phyloP scores from a whole-genome alignment of 805 yeast genomes.

The Yarrowia bubula region DNA sequence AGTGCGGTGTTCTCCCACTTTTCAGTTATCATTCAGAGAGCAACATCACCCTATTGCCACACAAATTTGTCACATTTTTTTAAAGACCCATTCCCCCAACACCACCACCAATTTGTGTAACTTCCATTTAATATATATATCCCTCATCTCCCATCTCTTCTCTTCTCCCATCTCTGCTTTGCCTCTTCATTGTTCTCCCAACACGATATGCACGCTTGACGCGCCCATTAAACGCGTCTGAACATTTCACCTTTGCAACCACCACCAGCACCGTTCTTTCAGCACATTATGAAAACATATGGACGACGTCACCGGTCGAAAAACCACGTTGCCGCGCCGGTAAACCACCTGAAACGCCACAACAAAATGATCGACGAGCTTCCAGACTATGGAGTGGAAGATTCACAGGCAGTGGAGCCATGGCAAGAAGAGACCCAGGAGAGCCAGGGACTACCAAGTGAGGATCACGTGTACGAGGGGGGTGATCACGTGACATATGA shows the following conservation, averaged over 20 bases:
- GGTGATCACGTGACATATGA: not conserved
- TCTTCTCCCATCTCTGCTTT: no score
- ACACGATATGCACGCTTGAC: not conserved
- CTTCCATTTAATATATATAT: no score
- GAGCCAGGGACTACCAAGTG: not conserved
- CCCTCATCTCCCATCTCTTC: no score
- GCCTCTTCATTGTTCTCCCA: no score
- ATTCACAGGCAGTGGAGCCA: not conserved
- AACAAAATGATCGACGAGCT: not conserved
- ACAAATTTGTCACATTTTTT: no score
- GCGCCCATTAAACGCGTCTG: slow-evolving; percentile 4
- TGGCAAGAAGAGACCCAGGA: not conserved
- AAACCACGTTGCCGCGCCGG: not conserved
- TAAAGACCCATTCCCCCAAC: no score
- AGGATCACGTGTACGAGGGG: not conserved
- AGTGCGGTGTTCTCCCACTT: no score
- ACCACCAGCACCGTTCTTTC: not conserved
- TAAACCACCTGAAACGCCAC: slow-evolving; percentile 1
- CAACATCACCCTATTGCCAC: no score
- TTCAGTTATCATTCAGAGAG: no score
- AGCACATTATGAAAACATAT: slow-evolving; percentile 9
- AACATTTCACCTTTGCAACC: not conserved
- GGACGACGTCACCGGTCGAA: not conserved
- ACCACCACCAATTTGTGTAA: no score
- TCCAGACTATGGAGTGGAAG: not conserved